Evolutionary conservation across 306 rosid genomes (phyloP).

Genomic region (Rosa persica): DNA sequence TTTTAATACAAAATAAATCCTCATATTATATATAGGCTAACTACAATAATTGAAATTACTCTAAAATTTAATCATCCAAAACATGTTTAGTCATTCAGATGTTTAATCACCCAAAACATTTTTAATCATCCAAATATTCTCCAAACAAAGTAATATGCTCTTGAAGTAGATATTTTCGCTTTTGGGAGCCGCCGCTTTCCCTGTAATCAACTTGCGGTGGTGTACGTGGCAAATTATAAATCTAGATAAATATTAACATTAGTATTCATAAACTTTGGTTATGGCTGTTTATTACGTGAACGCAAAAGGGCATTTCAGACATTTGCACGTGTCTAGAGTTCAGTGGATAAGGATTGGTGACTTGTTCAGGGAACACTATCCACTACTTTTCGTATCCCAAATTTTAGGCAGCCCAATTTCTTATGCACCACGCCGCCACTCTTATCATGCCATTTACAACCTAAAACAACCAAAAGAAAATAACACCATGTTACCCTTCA

Average conservation of each 20-base stretch:
- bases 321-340: not conserved
- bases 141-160: too few relatives aligned
- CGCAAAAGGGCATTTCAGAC: not conserved
- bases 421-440: constrained; percentile 16
- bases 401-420: not conserved
- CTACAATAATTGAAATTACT: too few relatives aligned
- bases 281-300: not conserved
- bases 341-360: constrained; percentile 8
- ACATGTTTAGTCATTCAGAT: too few relatives aligned
- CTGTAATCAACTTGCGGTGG: not conserved
- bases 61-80: too few relatives aligned
- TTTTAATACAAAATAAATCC: too few relatives aligned
- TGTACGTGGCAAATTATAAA: not conserved
- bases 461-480: not conserved
- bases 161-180: too few relatives aligned
- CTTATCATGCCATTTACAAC: not conserved
- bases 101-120: too few relatives aligned
- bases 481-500: not conserved
- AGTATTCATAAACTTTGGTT: not conserved
- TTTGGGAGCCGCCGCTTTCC: not conserved
- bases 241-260: not conserved
- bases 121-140: too few relatives aligned
- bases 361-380: not conserved
- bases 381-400: constrained; percentile 2
- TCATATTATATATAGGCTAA: too few relatives aligned